Evolutionary conservation across 2,329 filamentous ascomycete species (phyloP).

Genomic region (Helotiales sp.): DNA sequence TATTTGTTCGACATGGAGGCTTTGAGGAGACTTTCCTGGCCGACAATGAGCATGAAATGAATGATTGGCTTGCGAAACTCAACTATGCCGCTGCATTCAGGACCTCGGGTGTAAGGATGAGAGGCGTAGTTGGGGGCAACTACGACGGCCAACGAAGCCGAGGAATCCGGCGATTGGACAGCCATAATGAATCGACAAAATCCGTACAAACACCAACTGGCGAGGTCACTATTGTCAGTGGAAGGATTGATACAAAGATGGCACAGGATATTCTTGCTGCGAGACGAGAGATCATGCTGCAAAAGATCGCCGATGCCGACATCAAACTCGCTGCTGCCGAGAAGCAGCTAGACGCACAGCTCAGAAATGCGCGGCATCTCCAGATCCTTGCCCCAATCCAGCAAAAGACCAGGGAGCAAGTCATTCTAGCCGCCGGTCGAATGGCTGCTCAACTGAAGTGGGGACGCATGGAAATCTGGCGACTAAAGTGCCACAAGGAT

Average conservation of each 20-base stretch:
- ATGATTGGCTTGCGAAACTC: slow-evolving; percentile 94
- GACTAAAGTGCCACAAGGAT: slow-evolving; percentile 86
- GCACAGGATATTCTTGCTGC: slow-evolving; percentile 85
- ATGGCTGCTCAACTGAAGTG: slow-evolving; percentile 90
- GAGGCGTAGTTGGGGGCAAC: slow-evolving; percentile 81
- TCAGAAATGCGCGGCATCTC: slow-evolving; percentile 89
- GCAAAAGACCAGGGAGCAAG: slow-evolving; percentile 83
- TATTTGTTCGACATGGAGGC: slow-evolving; percentile 85
- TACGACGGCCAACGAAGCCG: slow-evolving; percentile 82
- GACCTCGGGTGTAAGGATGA: slow-evolving; percentile 87
- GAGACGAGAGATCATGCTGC: slow-evolving; percentile 78
- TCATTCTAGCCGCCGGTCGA: slow-evolving; percentile 82
- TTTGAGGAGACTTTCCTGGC: slow-evolving; percentile 90
- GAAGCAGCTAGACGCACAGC: slow-evolving; percentile 79
- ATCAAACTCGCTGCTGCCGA: slow-evolving; percentile 75
- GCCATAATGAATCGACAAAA: slow-evolving; percentile 53
- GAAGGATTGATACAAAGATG: slow-evolving; percentile 79
- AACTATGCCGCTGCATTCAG: slow-evolving; percentile 96
- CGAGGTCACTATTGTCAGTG: slow-evolving; percentile 73
- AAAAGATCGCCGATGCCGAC: slow-evolving; percentile 83
- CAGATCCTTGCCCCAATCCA: slow-evolving; percentile 89
- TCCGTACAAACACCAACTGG: slow-evolving; percentile 73
- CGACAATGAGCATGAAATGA: slow-evolving; percentile 88
- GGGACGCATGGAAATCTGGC: slow-evolving; percentile 94
- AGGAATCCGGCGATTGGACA: slow-evolving; percentile 72